Evolutionary conservation across 176 grass and related monocot species (phyloP), one percentile per base, ranked within the genome.

Genomic region (Coix lacrymajobi): DNA sequence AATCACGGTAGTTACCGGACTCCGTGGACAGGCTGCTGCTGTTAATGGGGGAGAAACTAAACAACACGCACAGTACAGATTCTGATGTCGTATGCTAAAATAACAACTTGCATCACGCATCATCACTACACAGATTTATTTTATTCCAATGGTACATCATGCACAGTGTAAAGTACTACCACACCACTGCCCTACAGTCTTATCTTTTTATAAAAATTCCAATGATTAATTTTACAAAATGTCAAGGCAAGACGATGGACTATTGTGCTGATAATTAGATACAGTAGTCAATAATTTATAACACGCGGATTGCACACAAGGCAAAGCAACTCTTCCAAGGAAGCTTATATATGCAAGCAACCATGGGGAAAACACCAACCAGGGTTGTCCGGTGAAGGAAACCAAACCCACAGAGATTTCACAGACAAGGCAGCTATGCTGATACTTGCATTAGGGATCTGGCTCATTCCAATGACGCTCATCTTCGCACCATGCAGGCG

Each of bases 391-490:
- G 11, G 66, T 61, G 62, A 64, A 84, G 82, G 43, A 82, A 73
- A 80, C 6, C 87, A 82, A 73, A 80, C 6, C 89, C 80, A 83
- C 0, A 56, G 44, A 78, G 14, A 73, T 43, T 46, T 28, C 34
- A 66, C 41, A 52, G 57, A 73, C 49, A 36, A 54, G 33, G 24
- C 69, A 41, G 40, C 62, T 51, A 93, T 90, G 93, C 67, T 84
- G 71, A 83, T 92, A 57, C 49, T 89, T 33, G 81, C 73, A 26
- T 74, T 96, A 16, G 88, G 86, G 52, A 69, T 91, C 68, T 93
- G 91, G 68, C 32, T 85, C 65, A 85, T 89, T 73, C 91, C 91
- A 15, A 57, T 91, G 86, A 89, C 86, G 15, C 88, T 93, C 81
- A 57, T 93, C 83, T 79, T 96, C 34, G 62, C 83, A 65, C 90